Evolutionary conservation across 805 yeast species (phyloP), one percentile per base, ranked within the genome.

Genomic region (Komagataella phaffii): DNA sequence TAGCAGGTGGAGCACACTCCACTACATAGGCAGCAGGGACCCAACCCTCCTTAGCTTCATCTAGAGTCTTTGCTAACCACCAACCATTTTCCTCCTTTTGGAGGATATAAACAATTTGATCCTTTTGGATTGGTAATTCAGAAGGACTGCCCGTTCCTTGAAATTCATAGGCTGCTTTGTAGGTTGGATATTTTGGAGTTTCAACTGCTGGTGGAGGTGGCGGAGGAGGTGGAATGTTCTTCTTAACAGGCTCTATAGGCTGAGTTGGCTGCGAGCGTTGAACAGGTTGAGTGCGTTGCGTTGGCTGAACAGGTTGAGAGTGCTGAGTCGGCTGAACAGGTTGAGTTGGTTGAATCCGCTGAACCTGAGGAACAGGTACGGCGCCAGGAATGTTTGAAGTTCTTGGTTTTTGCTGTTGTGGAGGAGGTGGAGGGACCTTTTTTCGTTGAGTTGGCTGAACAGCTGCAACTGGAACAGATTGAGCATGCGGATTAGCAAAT

Each of bases 1-100:
- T 47, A 1, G 71, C 66, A 44, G 83, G 79, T 10, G 77, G 74
- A 3, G 66, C 77, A 56, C 77, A 76, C 54, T 78, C 80, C 18
- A 73, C 80, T 61, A 91, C 80, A 63, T 90, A 93, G n/a, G 90
- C 86, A 19, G 93, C 84, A 12, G 99, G 99, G 10, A 93, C 91
- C 99, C 99, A 93, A 4, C 99, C 99, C 64, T 89, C 93, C 52
- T 72, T 77, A 1, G 83, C 62, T 45, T 86, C 93, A 60, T 85
- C 90, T 54, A 83, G 64, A 40, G 80, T 73, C 63, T 85, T 85
- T 7, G 89, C 97, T 53, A 93, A 73, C 59, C 96, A 91, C 99
- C 99, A 93, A 17, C 96, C 96, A 55, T 87, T 90, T 48, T 83
- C 81, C 53, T 84, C 87, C 56, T 84, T 80, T 61, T 77, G 83